These are phyloP conservation scores for Immersiporthe knoxdaviesiana DNA, from an alignment of 2,329 filamentous ascomycete genomes.

Conservation along the genomic window DNA sequence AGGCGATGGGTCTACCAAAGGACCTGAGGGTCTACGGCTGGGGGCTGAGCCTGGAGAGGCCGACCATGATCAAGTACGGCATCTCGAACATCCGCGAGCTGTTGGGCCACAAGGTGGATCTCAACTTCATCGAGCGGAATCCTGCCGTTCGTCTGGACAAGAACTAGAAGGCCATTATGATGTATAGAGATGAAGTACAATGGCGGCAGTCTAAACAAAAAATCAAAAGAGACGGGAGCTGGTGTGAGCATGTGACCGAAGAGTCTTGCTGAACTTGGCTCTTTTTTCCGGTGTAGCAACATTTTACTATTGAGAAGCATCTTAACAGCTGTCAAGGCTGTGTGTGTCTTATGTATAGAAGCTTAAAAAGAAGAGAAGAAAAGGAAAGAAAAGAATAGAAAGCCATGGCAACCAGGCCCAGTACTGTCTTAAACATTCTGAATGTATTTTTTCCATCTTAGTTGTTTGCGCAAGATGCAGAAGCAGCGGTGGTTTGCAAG, in stretches of 20 bases:
- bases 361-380: neutral
- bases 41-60: constrained; percentile 87
- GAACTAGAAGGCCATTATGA: neutral
- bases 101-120: constrained; percentile 82
- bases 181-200: constrained; percentile 14
- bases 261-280: neutral
- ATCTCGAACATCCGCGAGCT: constrained; percentile 91
- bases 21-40: constrained; percentile 94
- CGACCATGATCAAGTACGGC: constrained; percentile 96
- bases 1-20: constrained; percentile 89
- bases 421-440: too few species aligned
- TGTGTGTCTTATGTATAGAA: too few species aligned
- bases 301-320: neutral
- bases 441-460: too few species aligned
- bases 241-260: neutral
- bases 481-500: too few species aligned
- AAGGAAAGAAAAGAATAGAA: neutral
- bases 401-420: neutral
- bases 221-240: neutral
- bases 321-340: neutral
- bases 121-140: constrained; percentile 26
- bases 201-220: neutral
- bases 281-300: neutral
- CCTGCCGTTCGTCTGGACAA: constrained; percentile 25
- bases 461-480: too few species aligned